phyloP scores from a whole-genome alignment of 2,329 filamentous ascomycete genomes.

The Trichoderma atroviride region DNA sequence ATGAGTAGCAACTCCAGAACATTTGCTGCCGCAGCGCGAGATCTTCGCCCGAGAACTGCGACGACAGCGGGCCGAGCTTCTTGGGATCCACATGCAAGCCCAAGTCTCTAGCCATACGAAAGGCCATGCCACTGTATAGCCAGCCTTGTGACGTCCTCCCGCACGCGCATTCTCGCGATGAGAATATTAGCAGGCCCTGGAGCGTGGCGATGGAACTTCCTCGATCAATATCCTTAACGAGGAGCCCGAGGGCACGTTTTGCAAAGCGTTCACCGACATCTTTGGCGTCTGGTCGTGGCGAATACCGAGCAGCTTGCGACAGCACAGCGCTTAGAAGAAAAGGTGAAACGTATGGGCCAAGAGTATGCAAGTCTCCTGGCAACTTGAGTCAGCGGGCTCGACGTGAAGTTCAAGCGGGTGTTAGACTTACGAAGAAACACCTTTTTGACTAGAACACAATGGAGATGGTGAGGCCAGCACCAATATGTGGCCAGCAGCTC shows the following conservation, averaged over 20 bases:
- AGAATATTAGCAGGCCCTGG: neutral
- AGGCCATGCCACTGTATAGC: neutral
- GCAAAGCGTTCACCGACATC: neutral
- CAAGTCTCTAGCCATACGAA: neutral
- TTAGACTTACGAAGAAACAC: too few species aligned
- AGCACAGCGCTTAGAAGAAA: neutral
- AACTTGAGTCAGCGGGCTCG: too few species aligned
- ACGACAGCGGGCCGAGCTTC: neutral
- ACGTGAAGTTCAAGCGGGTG: too few species aligned
- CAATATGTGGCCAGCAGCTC: too few species aligned
- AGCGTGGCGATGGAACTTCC: neutral
- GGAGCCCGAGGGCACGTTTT: neutral
- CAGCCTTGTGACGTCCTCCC: neutral
- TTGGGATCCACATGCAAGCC: neutral
- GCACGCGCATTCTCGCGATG: conserved; percentile 4
- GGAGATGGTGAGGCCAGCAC: too few species aligned
- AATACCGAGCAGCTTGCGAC: neutral
- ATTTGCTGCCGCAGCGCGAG: neutral
- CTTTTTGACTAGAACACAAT: too few species aligned
- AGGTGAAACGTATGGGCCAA: neutral
- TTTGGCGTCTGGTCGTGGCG: neutral
- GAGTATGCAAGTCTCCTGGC: neutral
- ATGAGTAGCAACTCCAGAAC: conserved; percentile 7
- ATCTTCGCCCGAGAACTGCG: neutral
- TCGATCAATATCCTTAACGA: neutral